Evolutionary conservation across 2,329 filamentous ascomycete genomes (phyloP), one percentile per base, ranked within the genome.

Genomic region (Fusarium ramigenum): DNA sequence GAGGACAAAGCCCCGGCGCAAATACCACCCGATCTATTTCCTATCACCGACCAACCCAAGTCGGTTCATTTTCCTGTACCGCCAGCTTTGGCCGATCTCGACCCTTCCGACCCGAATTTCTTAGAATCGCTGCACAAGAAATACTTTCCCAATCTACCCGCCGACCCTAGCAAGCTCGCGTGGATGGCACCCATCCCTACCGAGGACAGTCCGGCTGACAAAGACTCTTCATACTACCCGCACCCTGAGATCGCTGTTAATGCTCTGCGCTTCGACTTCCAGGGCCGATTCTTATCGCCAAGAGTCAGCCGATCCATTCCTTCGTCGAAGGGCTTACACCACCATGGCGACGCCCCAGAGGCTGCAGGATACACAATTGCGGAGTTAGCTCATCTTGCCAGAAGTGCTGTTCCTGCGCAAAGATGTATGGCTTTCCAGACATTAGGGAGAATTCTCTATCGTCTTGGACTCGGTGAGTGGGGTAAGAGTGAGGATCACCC

Each of bases 351-450:
- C 66, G 95, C 96, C 4, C 96, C 96, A 21, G 94, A 97, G 82
- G 94, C 95, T 3, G 96, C 96, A 0, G 96, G 96, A 0, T 99
- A 99, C 82, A 98, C 96, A 0, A 89, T 99, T 36, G 90, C 91
- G 1, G 96, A 99, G 82, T 86, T 99, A 3, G 92, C 94, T 3
- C 90, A 92, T 37, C 87, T 98, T 4, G 91, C 94, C 9, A 88
- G 96, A 39, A 97, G 93, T 62, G 90, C 91, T 0, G 94, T 97
- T 25, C 90, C 96, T 0, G 92, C 93, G 2, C 96, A 99, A 84
- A 86, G 96, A 16, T 98, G 96, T 78, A 88, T 98, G 70, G 94
- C 96, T 0, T 98, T 94, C 82, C 96, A 97, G 82, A 96, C 95
- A 0, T 85, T 98, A 2, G 96, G 96, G 0, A 88, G 96, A 25